Evolutionary conservation across 176 grass and related monocot species (phyloP).

Genomic region (Ensete ventricosum): DNA sequence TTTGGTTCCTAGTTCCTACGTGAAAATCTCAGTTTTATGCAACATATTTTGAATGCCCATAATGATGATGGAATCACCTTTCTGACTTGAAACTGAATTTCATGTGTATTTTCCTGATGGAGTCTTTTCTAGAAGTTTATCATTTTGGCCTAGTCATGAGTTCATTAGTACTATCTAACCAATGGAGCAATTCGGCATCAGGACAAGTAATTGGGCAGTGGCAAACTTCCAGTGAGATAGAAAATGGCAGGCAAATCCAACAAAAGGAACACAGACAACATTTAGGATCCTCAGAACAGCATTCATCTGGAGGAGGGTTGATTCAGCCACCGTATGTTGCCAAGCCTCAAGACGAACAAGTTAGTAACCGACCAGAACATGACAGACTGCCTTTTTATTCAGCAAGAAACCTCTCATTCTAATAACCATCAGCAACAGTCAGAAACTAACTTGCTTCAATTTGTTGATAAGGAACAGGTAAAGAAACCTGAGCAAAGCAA

Average conservation of each 20-base stretch:
- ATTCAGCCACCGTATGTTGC: constrained; percentile 21
- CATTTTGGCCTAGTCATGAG: constrained; percentile 12
- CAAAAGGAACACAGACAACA: constrained; percentile 38
- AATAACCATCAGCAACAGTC: constrained; percentile 7
- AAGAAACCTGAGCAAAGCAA: constrained; percentile 37
- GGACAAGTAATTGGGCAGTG: constrained; percentile 39
- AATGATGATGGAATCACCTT: constrained; percentile 1
- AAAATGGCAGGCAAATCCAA: constrained; percentile 39
- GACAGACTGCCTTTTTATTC: constrained; percentile 21
- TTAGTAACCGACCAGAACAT: constrained; percentile 19
- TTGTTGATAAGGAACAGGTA: constrained; percentile 23
- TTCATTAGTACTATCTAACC: constrained; percentile 40
- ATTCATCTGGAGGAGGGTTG: constrained; percentile 28
- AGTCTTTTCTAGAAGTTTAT: constrained; percentile 15
- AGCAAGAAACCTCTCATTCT: constrained; percentile 23
- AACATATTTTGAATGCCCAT: background rate
- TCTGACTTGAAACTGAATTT: background rate
- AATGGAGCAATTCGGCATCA: constrained; percentile 37
- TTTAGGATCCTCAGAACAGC: constrained; percentile 31
- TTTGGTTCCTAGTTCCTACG: background rate
- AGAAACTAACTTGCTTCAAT: constrained; percentile 11
- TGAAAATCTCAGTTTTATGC: background rate
- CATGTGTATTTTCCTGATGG: background rate
- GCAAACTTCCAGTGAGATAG: constrained; percentile 37
- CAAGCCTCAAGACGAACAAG: constrained; percentile 20